Conservation (phyloP, 1,139 yeast genomes). For the Arxiozyma slooffiae region DNA sequence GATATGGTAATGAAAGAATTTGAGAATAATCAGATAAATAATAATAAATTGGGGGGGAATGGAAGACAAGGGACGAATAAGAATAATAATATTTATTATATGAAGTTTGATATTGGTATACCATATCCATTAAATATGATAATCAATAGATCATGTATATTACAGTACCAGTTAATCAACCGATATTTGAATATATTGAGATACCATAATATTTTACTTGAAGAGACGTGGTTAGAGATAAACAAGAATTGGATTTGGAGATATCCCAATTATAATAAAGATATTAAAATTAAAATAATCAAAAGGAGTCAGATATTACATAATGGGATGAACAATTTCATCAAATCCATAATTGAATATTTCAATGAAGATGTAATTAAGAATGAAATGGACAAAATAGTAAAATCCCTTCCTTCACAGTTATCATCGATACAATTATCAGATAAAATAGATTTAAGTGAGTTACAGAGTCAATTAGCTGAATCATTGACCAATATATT, state of each 20-base stretch:
- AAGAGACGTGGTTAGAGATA: conserved; percentile 65
- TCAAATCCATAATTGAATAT: conserved; percentile 22
- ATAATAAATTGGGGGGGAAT: no score
- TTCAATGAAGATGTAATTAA: conserved; percentile 23
- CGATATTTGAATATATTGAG: conserved; percentile 59
- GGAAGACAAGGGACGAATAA: no score
- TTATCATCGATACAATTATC: neutral
- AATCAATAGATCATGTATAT: conserved; percentile 57
- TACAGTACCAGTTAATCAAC: conserved; percentile 73
- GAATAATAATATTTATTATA: conserved; percentile 42
- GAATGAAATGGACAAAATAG: conserved; percentile 12
- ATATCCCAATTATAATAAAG: conserved; percentile 32
- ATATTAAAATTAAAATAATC: conserved; percentile 12
- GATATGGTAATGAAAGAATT: conserved; percentile 6
- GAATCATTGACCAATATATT: conserved; percentile 25
- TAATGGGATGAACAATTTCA: conserved; percentile 24
- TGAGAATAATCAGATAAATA: conserved; percentile 5
- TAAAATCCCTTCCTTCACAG: neutral
- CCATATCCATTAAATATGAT: conserved; percentile 84
- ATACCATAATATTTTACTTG: conserved; percentile 51
- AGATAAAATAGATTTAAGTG: conserved; percentile 3
- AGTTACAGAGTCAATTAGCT: conserved; percentile 17
- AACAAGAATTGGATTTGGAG: conserved; percentile 62
- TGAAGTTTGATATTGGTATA: conserved; percentile 57
- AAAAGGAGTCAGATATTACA: conserved; percentile 21